Percentiles rank a stretch among this genome's conserved stretches.
Conservation (phyloP, 2,329 filamentous ascomycete species). For the Stagonosporopsis chrysanthemi region DNA sequence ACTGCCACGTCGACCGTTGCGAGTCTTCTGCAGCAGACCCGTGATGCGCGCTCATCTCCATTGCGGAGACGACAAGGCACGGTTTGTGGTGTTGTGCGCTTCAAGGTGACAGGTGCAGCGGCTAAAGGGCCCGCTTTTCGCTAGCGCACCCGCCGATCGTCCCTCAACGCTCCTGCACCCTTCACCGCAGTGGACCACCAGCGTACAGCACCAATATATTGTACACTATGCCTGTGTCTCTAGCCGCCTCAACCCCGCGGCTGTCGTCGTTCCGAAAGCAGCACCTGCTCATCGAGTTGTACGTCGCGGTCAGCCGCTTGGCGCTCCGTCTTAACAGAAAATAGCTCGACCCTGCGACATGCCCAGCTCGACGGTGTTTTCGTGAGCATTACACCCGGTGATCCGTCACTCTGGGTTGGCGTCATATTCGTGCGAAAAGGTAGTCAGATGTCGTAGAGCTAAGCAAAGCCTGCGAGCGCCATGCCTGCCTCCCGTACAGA, state of each 20-base stretch:
- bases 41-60: slow-evolving; percentile 31
- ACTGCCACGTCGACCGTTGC: slow-evolving; percentile 27
- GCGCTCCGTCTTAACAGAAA: slow-evolving; percentile 34
- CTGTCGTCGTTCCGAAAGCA: slow-evolving; percentile 69
- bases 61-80: slow-evolving; percentile 16
- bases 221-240: slow-evolving; percentile 17
- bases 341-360: slow-evolving; percentile 79
- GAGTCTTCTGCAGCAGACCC: slow-evolving; percentile 13
- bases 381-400: slow-evolving; percentile 80
- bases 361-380: slow-evolving; percentile 87
- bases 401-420: slow-evolving; percentile 86
- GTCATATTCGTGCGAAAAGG: slow-evolving; percentile 90
- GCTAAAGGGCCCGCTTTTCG: slow-evolving; percentile 12
- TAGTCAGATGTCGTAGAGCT: slow-evolving; percentile 51
- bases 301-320: slow-evolving; percentile 48
- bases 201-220: slow-evolving; percentile 6
- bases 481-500: slow-evolving; percentile 15
- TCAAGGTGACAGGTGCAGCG: slow-evolving; percentile 17
- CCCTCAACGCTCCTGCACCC: slow-evolving; percentile 17
- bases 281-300: slow-evolving; percentile 85
- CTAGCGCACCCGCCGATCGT: slow-evolving; percentile 10
- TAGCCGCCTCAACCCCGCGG: slow-evolving; percentile 26
- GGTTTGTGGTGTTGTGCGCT: slow-evolving; percentile 12
- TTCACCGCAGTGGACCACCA: slow-evolving; percentile 11
- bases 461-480: slow-evolving; percentile 15